Percentiles rank a stretch among this genome's conserved stretches.
Evolutionary conservation across 345 rosid genomes (phyloP).

Genomic region (Eucalyptus virginea): DNA sequence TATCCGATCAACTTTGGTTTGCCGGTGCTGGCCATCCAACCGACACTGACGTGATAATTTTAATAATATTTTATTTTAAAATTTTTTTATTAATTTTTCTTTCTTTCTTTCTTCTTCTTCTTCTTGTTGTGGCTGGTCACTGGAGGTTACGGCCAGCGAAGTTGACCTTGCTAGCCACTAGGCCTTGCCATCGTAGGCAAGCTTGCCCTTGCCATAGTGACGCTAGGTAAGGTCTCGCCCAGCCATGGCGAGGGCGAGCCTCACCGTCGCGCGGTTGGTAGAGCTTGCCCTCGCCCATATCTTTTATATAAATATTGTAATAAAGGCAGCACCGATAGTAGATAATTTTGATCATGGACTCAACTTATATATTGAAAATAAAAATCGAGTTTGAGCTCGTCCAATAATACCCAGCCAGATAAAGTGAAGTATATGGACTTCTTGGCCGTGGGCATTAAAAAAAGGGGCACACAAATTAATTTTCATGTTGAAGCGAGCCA

Average conservation of each 20-base stretch:
- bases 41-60: too few species aligned
- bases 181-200: too few species aligned
- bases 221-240: fast-evolving
- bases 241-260: too few species aligned
- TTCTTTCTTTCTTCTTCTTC: too few species aligned
- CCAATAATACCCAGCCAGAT: background rate
- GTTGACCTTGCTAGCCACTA: too few species aligned
- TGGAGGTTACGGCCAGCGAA: fast-evolving
- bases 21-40: fast-evolving
- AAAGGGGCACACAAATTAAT: background rate
- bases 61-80: too few species aligned
- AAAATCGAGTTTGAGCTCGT: background rate
- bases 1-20: too few species aligned
- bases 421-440: background rate
- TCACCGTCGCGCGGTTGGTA: fast-evolving
- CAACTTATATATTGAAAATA: background rate
- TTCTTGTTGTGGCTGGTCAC: background rate
- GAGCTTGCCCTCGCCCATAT: too few species aligned
- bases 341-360: background rate
- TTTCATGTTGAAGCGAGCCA: background rate
- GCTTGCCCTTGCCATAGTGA: too few species aligned
- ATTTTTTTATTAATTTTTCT: too few species aligned
- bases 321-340: background rate
- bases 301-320: background rate
- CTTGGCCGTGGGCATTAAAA: background rate